These are phyloP conservation scores for Torulaspora indica DNA, from an alignment of 805 yeast species.

Conservation along the genomic window DNA sequence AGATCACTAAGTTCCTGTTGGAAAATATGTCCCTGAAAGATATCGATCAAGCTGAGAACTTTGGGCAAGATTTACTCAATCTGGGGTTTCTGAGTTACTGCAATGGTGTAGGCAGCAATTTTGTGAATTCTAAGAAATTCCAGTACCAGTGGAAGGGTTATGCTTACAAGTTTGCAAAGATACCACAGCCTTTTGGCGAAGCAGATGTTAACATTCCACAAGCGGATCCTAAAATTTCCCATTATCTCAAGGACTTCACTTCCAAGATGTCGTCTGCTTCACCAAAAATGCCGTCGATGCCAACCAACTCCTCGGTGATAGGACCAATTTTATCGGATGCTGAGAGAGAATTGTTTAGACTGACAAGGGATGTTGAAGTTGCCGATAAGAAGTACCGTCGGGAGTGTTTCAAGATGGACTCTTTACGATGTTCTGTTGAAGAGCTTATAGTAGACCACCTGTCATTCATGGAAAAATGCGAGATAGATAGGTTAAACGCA, in stretches of 20 bases:
- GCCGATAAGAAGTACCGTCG: conserved; percentile 55
- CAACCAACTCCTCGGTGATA: conserved; percentile 8
- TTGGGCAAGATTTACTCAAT: conserved; percentile 67
- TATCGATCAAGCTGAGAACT: conserved; percentile 57
- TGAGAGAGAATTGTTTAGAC: conserved; percentile 47
- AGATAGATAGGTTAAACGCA: conserved; percentile 69
- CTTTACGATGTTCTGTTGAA: conserved; percentile 66
- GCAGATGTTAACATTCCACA: conserved; percentile 8
- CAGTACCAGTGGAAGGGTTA: conserved; percentile 76
- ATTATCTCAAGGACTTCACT: conserved; percentile 17
- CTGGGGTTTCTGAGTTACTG: conserved; percentile 53
- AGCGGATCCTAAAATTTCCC: conserved; percentile 15
- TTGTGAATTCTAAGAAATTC: conserved; percentile 70
- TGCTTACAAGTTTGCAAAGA: conserved; percentile 53
- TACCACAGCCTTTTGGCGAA: conserved; percentile 26
- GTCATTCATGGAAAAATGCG: conserved; percentile 76
- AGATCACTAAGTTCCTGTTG: conserved; percentile 32
- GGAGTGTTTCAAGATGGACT: conserved; percentile 56
- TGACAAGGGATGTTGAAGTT: conserved; percentile 52
- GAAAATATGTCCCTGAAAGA: conserved; percentile 33
- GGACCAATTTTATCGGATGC: conserved; percentile 24
- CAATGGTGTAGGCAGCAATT: conserved; percentile 61
- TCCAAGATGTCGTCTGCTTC: conserved; percentile 12
- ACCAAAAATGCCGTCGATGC: background rate
- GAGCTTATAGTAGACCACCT: conserved; percentile 67